Base-by-base conservation (phyloP, 1,284 basidiomycete genomes). In the Leucoagaricus sp. region DNA sequence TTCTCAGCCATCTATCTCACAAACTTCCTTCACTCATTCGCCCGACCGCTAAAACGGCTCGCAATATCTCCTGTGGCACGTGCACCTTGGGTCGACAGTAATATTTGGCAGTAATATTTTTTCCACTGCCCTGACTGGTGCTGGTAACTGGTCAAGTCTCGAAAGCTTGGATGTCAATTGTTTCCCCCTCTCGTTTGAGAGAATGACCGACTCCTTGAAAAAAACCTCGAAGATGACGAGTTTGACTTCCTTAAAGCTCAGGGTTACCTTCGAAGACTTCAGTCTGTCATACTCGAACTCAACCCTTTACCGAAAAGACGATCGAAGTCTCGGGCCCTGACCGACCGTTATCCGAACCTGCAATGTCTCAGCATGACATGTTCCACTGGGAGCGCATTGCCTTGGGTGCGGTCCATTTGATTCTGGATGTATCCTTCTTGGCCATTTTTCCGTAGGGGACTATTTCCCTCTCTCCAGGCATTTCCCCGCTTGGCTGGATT, bases 121-220 rank as follows among this genome's bases (percentile, higher is more conserved):
- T 10, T 41, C 53, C 6, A 40, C n/a, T n/a, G n/a, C 40, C 23
- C 23, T 48, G 9, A 31, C 26, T 3, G 45, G 53, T 4, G 53
- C 34, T 10, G n/a, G 45, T 28, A 23, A 48, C 29, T 54, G 53
- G 53, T 12, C 53, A 13, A 54, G 10, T 8, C 34, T 54, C 5
- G 31, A 25, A 19, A 47, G 45, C 21, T 13, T 54, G 53, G 53
- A 54, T 17, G 15, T 54, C 33, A 54, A 45, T 29, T 47, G 25
- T 41, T 47, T 48, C 36, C 36, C 53, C 2, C 25, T 54, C 15
- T 48, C 53, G 10, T 29, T 54, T 33, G 45, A 29, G 10, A 15
- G 34, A 5, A 41, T 41, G 34, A 40, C 34, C 4, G 38, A 21
- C 7, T 41, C 40, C 45, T 15, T 54, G 10, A 28, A 25, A 48